Base-by-base conservation (phyloP, 2,329 filamentous ascomycete genomes). In the Parascedosporium putredinis region DNA sequence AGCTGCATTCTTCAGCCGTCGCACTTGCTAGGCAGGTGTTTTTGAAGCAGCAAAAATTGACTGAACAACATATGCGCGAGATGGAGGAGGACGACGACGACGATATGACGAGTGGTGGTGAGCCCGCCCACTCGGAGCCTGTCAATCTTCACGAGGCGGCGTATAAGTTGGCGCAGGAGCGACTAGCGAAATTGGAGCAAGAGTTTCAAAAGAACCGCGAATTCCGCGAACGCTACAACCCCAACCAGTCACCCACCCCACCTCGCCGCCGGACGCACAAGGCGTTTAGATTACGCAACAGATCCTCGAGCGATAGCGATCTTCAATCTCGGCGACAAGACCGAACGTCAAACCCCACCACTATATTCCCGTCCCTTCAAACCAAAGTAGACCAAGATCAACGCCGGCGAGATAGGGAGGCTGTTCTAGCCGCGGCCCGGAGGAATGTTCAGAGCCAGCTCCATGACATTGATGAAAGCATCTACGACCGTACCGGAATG, bases 11-110 rank as follows among this genome's bases (percentile, higher is more conserved):
- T 25, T 91, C 88, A 18, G 88, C 90, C 2, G 72, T 95, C 3
- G 87, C 86, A 9, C 95, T 96, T 88, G 89, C 90, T 5, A 86
- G 84, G 65, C 80, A 84, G 57, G 91, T 95, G 81, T 95, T 89
- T 61, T 71, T 79, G 29, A 83, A 88, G 56, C 79, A 88, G 54
- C 79, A 87, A 54, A 78, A 75, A 53, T 75, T 74, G 53, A 34
- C 22, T 6, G 48, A 44, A 43, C 20, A 27, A 3, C 40, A n/a
- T n/a, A n/a, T n/a, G n/a, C n/a, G 25, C 18, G 24, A 9, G 8
- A 12, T 36, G 20, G 47, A 43, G 14, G 24, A 20, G n/a, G 36
- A 42, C 29, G 36, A 44, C 40, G 14, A 14, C 6, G 33, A 34
- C 9, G 20, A 23, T 9, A 23, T 27, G 10, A 4, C 16, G n/a